A percentile compares a stretch with the other conserved stretches of the same genome.
phyloP scores from a whole-genome alignment of 192 early-diverging fungal species.

The Backusella sp. region DNA sequence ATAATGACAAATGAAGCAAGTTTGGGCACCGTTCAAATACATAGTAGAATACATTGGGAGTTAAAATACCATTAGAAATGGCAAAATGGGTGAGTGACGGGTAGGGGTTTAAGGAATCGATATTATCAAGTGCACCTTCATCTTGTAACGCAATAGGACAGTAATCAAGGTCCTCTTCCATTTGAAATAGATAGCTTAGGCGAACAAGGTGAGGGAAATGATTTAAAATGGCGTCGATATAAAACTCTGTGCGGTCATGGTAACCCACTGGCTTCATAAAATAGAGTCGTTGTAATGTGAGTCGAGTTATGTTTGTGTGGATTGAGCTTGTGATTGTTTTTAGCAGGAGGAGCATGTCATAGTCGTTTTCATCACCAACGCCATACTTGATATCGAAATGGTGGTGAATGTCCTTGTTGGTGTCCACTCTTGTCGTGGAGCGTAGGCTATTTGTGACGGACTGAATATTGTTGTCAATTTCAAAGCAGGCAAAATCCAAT shows the following conservation, averaged over 20 bases:
- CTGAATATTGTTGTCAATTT: background rate
- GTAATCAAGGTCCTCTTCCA: background rate
- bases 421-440: background rate
- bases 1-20: background rate
- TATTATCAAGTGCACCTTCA: background rate
- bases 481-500: background rate
- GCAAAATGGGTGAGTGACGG: background rate
- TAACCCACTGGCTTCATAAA: background rate
- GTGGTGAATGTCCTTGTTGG: background rate
- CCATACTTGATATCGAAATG: background rate
- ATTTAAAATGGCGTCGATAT: background rate
- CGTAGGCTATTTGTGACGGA: background rate
- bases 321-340: background rate
- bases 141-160: background rate
- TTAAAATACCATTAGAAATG: background rate
- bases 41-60: background rate
- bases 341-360: background rate
- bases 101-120: background rate
- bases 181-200: background rate
- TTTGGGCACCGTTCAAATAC: constrained; percentile 4
- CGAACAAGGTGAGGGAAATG: background rate
- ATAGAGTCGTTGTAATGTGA: background rate
- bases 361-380: background rate
- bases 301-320: background rate
- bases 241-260: background rate